Evolutionary conservation across 768 basidiomycete genomes (phyloP).

Genomic region (Polyporus arcularius): DNA sequence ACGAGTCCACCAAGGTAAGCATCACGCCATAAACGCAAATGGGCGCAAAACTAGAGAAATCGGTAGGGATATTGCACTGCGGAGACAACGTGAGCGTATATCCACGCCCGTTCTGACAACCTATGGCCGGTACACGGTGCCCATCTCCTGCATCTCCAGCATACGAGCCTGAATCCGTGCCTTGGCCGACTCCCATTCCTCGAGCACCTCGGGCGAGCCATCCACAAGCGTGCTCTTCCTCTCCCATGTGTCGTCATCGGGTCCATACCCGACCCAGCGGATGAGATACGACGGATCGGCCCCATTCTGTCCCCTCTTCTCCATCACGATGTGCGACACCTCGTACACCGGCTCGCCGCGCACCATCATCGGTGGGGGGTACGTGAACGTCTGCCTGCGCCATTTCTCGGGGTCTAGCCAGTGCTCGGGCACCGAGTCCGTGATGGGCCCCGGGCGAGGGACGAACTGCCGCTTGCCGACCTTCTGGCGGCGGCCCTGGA

Average conservation of each 20-base stretch:
- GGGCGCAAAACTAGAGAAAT: too few relatives aligned
- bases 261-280: conserved; percentile 33
- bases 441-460: conserved; percentile 23
- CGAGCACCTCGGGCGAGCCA: conserved; percentile 24
- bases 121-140: conserved; percentile 1
- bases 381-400: conserved; percentile 8
- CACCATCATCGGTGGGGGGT: conserved; percentile 6
- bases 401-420: conserved; percentile 18
- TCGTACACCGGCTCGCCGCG: conserved; percentile 26
- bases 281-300: conserved; percentile 23
- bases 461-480: conserved; percentile 28
- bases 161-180: conserved; percentile 17
- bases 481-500: conserved; percentile 40
- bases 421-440: conserved; percentile 27
- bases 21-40: too few relatives aligned
- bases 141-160: conserved; percentile 16
- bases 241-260: conserved; percentile 31
- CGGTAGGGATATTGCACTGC: too few relatives aligned
- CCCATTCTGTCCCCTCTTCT: conserved; percentile 15
- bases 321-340: conserved; percentile 34
- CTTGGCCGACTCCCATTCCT: conserved; percentile 23
- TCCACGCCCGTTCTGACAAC: background rate
- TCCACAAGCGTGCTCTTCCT: conserved; percentile 23
- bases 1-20: too few relatives aligned
- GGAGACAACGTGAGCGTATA: background rate